phyloP scores from a whole-genome alignment of 192 early-diverging fungal species.

The Chytriomyces sp. region DNA sequence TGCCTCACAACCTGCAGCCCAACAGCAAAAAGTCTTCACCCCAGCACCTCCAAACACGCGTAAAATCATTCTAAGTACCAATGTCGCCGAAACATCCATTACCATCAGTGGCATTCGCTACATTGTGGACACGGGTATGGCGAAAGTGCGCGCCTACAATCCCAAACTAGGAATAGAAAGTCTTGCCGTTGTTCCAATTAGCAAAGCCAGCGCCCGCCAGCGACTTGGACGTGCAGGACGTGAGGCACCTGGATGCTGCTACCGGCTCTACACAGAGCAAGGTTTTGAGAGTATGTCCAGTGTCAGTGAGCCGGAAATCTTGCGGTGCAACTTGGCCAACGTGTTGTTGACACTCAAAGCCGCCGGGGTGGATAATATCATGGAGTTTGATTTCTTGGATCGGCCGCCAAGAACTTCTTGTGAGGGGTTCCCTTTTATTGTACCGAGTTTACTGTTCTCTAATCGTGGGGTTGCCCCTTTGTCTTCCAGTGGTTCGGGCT shows the following conservation, averaged over 20 bases:
- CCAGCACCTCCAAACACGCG: constrained; percentile 80
- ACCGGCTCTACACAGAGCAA: constrained; percentile 89
- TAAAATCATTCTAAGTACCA: constrained; percentile 94
- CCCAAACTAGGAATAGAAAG: constrained; percentile 84
- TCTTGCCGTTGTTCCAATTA: constrained; percentile 83
- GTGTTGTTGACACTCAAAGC: constrained; percentile 90
- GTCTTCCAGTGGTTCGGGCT: constrained; percentile 68
- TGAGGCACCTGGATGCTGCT: constrained; percentile 88
- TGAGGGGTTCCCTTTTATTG: constrained; percentile 27
- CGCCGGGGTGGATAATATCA: constrained; percentile 84
- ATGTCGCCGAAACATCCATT: constrained; percentile 98
- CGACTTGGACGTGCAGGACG: constrained; percentile 94
- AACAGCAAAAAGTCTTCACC: constrained; percentile 90
- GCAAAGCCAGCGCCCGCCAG: constrained; percentile 89
- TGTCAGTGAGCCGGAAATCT: constrained; percentile 90
- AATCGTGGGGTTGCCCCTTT: constrained; percentile 12
- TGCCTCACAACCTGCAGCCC: constrained; percentile 84
- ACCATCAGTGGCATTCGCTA: constrained; percentile 94
- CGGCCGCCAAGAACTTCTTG: constrained; percentile 71
- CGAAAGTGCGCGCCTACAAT: constrained; percentile 89
- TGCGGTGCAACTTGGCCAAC: constrained; percentile 85
- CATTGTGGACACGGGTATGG: constrained; percentile 92
- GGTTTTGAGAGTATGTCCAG: constrained; percentile 74
- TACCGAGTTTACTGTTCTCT: background rate
- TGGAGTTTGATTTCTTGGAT: constrained; percentile 95